Base-by-base conservation (phyloP, 176 grass and related monocot species). In the Oryza longistaminata region DNA sequence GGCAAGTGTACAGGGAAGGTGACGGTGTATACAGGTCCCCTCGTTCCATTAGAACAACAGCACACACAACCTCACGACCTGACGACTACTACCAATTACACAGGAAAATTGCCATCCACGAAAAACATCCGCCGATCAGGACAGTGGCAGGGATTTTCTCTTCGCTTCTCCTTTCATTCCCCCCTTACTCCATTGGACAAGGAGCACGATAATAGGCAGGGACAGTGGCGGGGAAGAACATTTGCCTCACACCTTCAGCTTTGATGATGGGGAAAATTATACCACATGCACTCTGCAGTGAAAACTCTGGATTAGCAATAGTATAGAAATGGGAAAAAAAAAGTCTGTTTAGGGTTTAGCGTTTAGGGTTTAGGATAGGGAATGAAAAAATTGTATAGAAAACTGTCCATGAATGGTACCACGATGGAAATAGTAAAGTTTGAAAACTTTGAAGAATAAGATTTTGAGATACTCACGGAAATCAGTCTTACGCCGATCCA, bases 221-320 rank as follows among this genome's bases (percentile, higher is more conserved):
- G 46, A 96, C 93, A 3, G 89, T 99, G 9, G 92, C 97, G 4
- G 97, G 97, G 90, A 99, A 96, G 83, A 99, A 99, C 97, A 99
- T 99, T 46, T 99, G 97, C 85, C 97, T 88, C 53, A 94, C 93
- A 0, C 90, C 97, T 94, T 99, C 97, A 72, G 93, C 97, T 81
- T 96, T 99, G 40, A 99, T 96, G 68, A 99, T 96, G 0, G 97
- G 97, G 83, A 96, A 93, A 82, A 96, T 99, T 69, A 99, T 99
- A 58, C 79, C 97, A 46, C 92, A 90, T 52, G 97, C 97, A 48
- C 86, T 83, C 96, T 98, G 86, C 81, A 72, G 67, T 26, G 6
- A 15, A 58, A 83, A 26, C 16, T 43, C 43, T 55, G 49, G 52
- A 71, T 83, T 64, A 86, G 75, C 35, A 64, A 25, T 68, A 7